Evolutionary conservation across 2,329 filamentous ascomycete species (phyloP).

Genomic region (Pestalotiopsis sp.): DNA sequence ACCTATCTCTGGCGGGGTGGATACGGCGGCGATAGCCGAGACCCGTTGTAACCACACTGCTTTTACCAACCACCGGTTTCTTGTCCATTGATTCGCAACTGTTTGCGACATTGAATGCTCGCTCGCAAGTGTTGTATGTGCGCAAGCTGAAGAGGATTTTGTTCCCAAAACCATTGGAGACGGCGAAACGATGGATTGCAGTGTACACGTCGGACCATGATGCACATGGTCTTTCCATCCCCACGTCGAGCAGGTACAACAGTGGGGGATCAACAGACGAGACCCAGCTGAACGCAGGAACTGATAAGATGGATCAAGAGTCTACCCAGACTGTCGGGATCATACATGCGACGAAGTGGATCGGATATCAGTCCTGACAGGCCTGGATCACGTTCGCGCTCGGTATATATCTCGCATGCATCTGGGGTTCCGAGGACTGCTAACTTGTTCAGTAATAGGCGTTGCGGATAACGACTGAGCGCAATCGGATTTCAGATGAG

Average conservation of each 20-base stretch:
- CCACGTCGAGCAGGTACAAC: not conserved
- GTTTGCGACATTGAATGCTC: not conserved
- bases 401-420: not conserved
- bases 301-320: not conserved
- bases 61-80: not conserved
- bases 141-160: too few relatives aligned
- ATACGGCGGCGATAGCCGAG: conserved; percentile 1
- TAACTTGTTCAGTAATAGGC: not conserved
- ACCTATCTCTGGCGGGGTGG: not conserved
- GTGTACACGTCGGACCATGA: too few relatives aligned
- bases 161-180: too few relatives aligned
- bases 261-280: not conserved
- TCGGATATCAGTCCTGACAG: not conserved
- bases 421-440: not conserved
- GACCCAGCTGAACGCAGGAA: not conserved
- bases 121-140: not conserved
- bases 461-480: not conserved
- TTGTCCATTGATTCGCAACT: not conserved
- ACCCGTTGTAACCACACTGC: not conserved
- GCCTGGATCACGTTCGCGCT: not conserved
- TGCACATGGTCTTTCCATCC: too few relatives aligned
- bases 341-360: not conserved
- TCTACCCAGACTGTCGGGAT: not conserved
- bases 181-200: too few relatives aligned
- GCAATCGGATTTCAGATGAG: too few relatives aligned